Evolutionary conservation across 1,139 yeast genomes (phyloP).

Genomic region (Kodamaea ohmeri): DNA sequence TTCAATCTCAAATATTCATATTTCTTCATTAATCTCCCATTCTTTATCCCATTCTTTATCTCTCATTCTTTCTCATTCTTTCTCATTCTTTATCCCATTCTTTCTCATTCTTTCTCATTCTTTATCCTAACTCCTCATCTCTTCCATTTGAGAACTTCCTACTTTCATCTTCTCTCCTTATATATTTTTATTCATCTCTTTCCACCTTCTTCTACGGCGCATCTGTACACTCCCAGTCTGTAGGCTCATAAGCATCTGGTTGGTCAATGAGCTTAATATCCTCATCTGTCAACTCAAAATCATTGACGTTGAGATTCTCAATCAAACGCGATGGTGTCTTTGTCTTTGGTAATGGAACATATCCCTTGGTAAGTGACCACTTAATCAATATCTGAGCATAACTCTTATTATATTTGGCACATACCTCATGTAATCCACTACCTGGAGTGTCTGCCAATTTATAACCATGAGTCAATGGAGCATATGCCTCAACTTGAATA

Average conservation of each 20-base stretch:
- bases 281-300: slow-evolving; percentile 47
- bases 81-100: too few relatives aligned
- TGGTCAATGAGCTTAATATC: slow-evolving; percentile 44
- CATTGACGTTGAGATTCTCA: slow-evolving; percentile 42
- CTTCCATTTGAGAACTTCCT: too few relatives aligned
- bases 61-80: too few relatives aligned
- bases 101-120: too few relatives aligned
- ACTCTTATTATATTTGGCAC: slow-evolving; percentile 24
- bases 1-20: too few relatives aligned
- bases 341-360: slow-evolving; percentile 39
- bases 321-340: slow-evolving; percentile 25
- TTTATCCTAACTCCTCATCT: too few relatives aligned
- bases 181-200: neutral
- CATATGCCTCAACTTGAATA: slow-evolving; percentile 38
- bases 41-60: too few relatives aligned
- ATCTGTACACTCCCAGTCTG: slow-evolving; percentile 68
- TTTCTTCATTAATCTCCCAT: too few relatives aligned
- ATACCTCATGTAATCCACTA: slow-evolving; percentile 10
- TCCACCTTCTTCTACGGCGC: slow-evolving; percentile 27
- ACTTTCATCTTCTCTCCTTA: too few relatives aligned
- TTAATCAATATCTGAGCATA: slow-evolving; percentile 35
- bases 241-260: slow-evolving; percentile 56
- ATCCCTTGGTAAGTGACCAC: slow-evolving; percentile 45
- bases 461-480: slow-evolving; percentile 40
- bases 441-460: slow-evolving; percentile 18